Conservation (phyloP, 345 rosid genomes). For the Populus simonii region DNA sequence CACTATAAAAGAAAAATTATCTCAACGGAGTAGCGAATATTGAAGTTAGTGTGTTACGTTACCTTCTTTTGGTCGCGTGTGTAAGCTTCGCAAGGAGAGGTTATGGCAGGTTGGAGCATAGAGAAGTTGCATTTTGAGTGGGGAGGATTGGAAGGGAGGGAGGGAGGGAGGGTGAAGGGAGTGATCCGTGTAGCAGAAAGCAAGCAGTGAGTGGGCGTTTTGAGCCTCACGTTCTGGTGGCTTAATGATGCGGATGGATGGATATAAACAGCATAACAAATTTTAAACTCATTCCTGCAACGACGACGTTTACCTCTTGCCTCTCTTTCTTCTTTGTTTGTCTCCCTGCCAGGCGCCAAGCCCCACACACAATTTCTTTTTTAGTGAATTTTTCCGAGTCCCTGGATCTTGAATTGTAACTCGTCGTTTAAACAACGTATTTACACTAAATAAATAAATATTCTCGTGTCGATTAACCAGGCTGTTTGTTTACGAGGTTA, state of each 20-base stretch:
- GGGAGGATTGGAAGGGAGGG: conserved; percentile 2
- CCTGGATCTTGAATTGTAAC: no score
- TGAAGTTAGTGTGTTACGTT: conserved; percentile 15
- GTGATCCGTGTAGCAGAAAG: background rate
- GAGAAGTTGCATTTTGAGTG: conserved; percentile 54
- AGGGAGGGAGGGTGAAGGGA: background rate
- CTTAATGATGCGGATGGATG: background rate
- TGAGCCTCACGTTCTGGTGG: conserved; percentile 32
- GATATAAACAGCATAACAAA: background rate
- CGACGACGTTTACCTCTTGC: background rate
- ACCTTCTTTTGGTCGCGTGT: conserved; percentile 30
- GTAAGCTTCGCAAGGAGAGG: conserved; percentile 23
- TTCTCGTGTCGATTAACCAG: no score
- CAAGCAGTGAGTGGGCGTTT: background rate
- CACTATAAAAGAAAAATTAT: no score
- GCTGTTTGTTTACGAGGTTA: no score
- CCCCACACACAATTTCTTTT: no score
- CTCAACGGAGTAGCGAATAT: background rate
- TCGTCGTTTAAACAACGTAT: no score
- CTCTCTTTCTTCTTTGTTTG: no score
- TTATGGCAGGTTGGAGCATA: conserved; percentile 34
- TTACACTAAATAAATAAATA: no score
- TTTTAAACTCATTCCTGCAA: background rate
- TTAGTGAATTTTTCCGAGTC: no score
- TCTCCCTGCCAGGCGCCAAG: no score